Evolutionary conservation across 495 filamentous ascomycete genomes (phyloP).

Genomic region (Tuber melanosporum): DNA sequence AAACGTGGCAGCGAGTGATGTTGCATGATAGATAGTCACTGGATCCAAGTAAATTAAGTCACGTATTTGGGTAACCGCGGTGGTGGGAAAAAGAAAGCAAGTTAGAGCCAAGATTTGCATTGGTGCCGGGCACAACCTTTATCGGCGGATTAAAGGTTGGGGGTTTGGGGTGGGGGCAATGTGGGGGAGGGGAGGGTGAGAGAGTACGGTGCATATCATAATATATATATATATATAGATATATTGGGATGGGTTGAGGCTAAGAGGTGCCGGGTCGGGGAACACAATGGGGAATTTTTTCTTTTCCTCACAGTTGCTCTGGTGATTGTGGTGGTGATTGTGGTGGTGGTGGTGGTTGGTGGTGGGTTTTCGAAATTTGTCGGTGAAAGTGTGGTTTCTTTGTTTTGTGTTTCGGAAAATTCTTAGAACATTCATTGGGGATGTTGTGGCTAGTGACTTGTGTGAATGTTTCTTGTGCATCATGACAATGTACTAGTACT

Average conservation of each 20-base stretch:
- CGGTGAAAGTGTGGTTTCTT: background rate
- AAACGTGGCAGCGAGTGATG: constrained; percentile 1
- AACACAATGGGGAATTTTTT: background rate
- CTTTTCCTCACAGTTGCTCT: background rate
- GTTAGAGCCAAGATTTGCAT: background rate
- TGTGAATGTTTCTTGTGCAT: background rate
- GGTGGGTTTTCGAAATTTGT: background rate
- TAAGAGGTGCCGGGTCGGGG: background rate
- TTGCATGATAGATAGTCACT: background rate
- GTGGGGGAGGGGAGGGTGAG: background rate
- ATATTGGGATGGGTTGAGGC: background rate
- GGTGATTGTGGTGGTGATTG: background rate
- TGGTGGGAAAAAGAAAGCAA: background rate
- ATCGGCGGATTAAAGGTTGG: background rate
- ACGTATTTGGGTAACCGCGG: background rate
- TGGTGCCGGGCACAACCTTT: background rate
- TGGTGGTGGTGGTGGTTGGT: background rate
- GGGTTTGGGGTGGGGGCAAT: background rate
- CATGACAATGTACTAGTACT: background rate
- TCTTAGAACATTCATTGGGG: background rate
- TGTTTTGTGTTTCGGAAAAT: background rate
- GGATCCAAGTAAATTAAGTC: background rate
- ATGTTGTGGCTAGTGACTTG: background rate
- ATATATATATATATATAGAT: background rate
- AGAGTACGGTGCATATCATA: too few species aligned